Base-by-base conservation (phyloP, 2,329 filamentous ascomycete species). In the Aspergillus sp. region DNA sequence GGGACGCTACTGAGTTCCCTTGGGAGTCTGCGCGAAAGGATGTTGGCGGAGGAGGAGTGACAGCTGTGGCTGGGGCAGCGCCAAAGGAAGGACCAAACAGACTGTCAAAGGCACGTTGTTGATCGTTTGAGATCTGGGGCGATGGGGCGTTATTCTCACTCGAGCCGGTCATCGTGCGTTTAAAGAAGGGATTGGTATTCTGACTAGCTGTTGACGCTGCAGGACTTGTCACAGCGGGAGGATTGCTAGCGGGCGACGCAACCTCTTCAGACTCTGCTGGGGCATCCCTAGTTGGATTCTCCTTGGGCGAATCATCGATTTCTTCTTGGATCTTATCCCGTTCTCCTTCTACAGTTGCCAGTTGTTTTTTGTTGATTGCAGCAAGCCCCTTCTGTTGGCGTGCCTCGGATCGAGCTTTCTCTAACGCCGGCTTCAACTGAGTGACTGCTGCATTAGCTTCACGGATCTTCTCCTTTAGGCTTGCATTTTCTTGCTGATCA, bases 281-380 rank as follows among this genome's bases (percentile, higher is more conserved):
- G 79, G 9, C 9, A 31, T 31, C 27, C 9, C 8, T 31, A 8
- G 8, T 31, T 11, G 27, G 9, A 31, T 86, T 68, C 78, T 84
- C 80, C 82, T 88, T 72, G 77, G 83, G 62, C 88, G 82, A 52
- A 86, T 86, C 58, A 45, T 87, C 87, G 45, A 89, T 88, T 73
- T 98, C 93, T 1, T 81, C 79, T 78, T 92, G 93, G 40, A 96
- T 80, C 79, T 91, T 93, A 60, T 98, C 93, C 33, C 90, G 86
- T 73, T 98, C 93, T 48, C 85, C 85, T 74, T 99, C 95, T 57
- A 89, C 91, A 1, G 93, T 97, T 37, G 89, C 86, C 59, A 98
- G 80, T 77, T 99, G 95, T 79, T 99, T 99, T 82, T 96, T 98
- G 79, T 97, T 97, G 78, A 99, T 99, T 44, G 95, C 93, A 31